Conservation (phyloP, 192 early-diverging fungal species). For the Piromyces finnis region DNA sequence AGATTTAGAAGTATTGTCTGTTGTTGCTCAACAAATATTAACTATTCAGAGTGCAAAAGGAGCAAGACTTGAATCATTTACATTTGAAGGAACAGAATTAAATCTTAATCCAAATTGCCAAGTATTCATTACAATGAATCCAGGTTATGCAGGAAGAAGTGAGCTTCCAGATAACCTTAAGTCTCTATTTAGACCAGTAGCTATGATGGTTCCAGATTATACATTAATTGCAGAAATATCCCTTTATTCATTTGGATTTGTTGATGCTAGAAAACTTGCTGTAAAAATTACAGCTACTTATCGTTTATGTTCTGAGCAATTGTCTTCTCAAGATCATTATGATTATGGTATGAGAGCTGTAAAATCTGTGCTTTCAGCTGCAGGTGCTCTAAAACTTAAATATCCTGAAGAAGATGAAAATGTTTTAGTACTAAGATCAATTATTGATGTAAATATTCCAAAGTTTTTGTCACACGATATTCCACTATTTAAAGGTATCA, state of each 20-base stretch:
- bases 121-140: conserved; percentile 48
- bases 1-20: conserved; percentile 39
- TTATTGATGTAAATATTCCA: conserved; percentile 40
- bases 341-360: conserved; percentile 46
- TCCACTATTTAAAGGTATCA: conserved; percentile 41
- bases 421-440: conserved; percentile 31
- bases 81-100: conserved; percentile 37
- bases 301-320: conserved; percentile 35
- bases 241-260: conserved; percentile 41
- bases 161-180: conserved; percentile 46
- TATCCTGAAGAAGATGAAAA: conserved; percentile 40
- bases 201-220: conserved; percentile 34
- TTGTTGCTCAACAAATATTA: conserved; percentile 41
- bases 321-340: conserved; percentile 39
- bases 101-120: conserved; percentile 28
- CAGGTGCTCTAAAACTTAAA: conserved; percentile 34
- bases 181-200: conserved; percentile 25
- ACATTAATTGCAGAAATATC: conserved; percentile 44
- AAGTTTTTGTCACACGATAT: conserved; percentile 43
- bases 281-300: conserved; percentile 43
- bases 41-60: conserved; percentile 42
- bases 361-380: conserved; percentile 33
- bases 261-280: conserved; percentile 24
- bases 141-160: conserved; percentile 36
- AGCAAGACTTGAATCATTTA: conserved; percentile 27